phyloP scores from a whole-genome alignment of 202 grass and related monocot species.

The Saccharum hybrid region DNA sequence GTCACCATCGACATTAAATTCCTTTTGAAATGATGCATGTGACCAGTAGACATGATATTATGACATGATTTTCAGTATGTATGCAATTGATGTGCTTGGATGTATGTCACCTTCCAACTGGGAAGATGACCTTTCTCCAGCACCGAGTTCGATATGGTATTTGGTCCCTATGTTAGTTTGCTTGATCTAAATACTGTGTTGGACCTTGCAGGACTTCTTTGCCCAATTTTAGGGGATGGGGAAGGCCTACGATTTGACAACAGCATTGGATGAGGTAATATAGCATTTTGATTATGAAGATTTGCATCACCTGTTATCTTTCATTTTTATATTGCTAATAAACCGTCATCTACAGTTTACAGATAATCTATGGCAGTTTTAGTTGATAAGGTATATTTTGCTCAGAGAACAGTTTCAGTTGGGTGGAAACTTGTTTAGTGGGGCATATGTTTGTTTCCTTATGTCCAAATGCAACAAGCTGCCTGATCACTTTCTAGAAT shows the following conservation, averaged over 20 bases:
- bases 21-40: constrained; percentile 3
- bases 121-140: neutral
- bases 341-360: neutral
- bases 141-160: neutral
- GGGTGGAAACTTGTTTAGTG: neutral
- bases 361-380: neutral
- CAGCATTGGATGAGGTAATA: constrained; percentile 53
- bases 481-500: constrained; percentile 2
- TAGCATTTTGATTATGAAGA: constrained; percentile 5
- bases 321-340: neutral
- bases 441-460: neutral
- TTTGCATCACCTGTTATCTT: neutral
- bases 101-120: neutral
- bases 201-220: constrained; percentile 52
- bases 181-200: constrained; percentile 29
- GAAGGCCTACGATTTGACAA: constrained; percentile 42
- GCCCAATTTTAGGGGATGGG: constrained; percentile 59
- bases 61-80: neutral
- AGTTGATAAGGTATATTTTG: neutral
- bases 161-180: neutral
- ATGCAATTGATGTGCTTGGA: neutral
- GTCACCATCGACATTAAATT: neutral
- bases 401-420: neutral
- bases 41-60: constrained; percentile 21
- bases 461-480: neutral